Evolutionary conservation across 2,329 filamentous ascomycete genomes (phyloP).

Genomic region (Tolypocladium guangdongense): DNA sequence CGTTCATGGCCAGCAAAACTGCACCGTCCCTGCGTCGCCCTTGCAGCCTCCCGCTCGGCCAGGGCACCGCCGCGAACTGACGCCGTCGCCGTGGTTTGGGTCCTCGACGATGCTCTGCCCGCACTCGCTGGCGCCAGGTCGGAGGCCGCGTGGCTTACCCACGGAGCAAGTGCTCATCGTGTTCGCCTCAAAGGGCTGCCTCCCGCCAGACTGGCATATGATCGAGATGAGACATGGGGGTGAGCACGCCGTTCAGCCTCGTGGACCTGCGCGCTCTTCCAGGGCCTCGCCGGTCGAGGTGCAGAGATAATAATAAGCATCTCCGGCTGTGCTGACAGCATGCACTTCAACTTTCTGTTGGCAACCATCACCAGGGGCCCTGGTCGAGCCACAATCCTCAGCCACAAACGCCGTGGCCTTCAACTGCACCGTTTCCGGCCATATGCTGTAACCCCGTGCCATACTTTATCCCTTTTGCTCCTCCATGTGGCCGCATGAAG

Average conservation of each 20-base stretch:
- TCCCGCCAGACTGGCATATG: neutral
- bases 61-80: neutral
- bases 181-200: neutral
- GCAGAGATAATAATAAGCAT: neutral
- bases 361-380: neutral
- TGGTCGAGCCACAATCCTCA: conserved; percentile 2
- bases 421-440: conserved; percentile 1
- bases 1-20: neutral
- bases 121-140: neutral
- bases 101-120: neutral
- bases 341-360: neutral
- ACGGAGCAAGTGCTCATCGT: neutral
- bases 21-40: conserved; percentile 4
- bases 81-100: neutral
- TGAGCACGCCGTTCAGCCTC: neutral
- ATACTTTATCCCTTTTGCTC: conserved; percentile 1
- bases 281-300: neutral
- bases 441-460: conserved; percentile 6
- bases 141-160: neutral
- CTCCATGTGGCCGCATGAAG: conserved; percentile 2
- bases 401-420: conserved; percentile 2
- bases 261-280: neutral
- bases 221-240: neutral
- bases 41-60: conserved; percentile 1
- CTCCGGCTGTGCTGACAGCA: neutral